phyloP scores from a whole-genome alignment of 345 rosid genomes.

The Citrus cavaleriei region DNA sequence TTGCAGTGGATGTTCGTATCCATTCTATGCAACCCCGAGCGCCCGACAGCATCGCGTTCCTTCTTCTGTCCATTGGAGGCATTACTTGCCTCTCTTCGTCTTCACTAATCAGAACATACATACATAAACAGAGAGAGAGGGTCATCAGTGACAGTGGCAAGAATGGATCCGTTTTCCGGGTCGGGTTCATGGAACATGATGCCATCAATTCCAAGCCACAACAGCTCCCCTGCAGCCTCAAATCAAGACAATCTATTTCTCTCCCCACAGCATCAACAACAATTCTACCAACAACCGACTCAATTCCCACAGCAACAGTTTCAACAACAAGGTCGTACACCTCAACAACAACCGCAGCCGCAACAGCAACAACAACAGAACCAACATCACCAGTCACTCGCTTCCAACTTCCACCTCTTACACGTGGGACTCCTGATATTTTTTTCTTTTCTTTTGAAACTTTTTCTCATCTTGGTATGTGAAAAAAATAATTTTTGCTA shows the following conservation, averaged over 20 bases:
- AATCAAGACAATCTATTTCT: conserved; percentile 53
- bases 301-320: conserved; percentile 16
- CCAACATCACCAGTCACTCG: conserved; percentile 79
- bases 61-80: background rate
- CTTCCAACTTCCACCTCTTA: conserved; percentile 82
- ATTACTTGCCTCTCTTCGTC: no score
- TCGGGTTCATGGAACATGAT: conserved; percentile 52
- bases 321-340: conserved; percentile 27
- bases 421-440: conserved; percentile 30
- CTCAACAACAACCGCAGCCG: conserved; percentile 27
- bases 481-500: background rate
- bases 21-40: no score
- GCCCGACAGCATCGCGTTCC: no score
- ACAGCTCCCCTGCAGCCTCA: conserved; percentile 43
- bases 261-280: conserved; percentile 30
- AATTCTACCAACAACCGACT: conserved; percentile 15
- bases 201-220: conserved; percentile 39
- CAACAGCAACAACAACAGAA: conserved; percentile 40
- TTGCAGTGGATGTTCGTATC: no score
- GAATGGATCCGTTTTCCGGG: conserved; percentile 47
- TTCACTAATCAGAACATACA: no score
- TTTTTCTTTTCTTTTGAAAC: background rate
- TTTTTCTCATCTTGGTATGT: background rate
- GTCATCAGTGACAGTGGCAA: background rate
- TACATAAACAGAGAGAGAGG: background rate